phyloP scores from a whole-genome alignment of 2,329 filamentous ascomycete species.

The Ascochyta viciae-villosae region DNA sequence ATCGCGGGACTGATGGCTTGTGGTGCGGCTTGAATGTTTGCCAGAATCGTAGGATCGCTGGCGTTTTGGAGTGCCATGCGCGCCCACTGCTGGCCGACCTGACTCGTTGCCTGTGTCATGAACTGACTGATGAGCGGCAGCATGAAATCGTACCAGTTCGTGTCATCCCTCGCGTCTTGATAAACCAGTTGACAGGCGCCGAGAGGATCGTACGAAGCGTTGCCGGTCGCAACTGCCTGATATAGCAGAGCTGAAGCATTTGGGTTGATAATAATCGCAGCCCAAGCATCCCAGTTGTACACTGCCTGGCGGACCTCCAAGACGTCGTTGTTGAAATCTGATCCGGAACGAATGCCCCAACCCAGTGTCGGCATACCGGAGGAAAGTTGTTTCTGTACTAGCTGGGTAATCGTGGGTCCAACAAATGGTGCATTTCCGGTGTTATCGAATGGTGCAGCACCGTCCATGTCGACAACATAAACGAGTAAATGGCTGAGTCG shows the following conservation, averaged over 20 bases:
- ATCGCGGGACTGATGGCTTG: slow-evolving; percentile 64
- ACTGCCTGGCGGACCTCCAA: slow-evolving; percentile 64
- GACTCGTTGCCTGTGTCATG: slow-evolving; percentile 54
- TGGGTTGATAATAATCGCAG: slow-evolving; percentile 67
- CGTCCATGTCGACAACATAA: slow-evolving; percentile 70
- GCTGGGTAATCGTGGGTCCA: slow-evolving; percentile 61
- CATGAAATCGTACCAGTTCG: slow-evolving; percentile 62
- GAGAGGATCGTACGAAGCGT: slow-evolving; percentile 66
- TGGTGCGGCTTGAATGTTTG: slow-evolving; percentile 56
- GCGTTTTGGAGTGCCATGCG: slow-evolving; percentile 52
- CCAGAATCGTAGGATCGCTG: slow-evolving; percentile 47
- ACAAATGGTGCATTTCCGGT: slow-evolving; percentile 57
- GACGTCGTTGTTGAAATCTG: slow-evolving; percentile 63
- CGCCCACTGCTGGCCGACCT: slow-evolving; percentile 59
- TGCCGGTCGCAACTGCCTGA: slow-evolving; percentile 61
- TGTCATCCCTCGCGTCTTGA: slow-evolving; percentile 64
- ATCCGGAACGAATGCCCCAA: slow-evolving; percentile 57
- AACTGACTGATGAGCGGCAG: slow-evolving; percentile 59
- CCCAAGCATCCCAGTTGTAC: slow-evolving; percentile 66
- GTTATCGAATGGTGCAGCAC: slow-evolving; percentile 60
- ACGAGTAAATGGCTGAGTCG: slow-evolving; percentile 57
- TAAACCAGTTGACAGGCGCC: slow-evolving; percentile 66
- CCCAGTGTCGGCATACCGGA: slow-evolving; percentile 55
- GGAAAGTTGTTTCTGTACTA: slow-evolving; percentile 54
- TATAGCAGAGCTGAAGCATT: slow-evolving; percentile 67